These are phyloP conservation scores for Purpureocillium lavendulum DNA, from an alignment of 2,329 filamentous ascomycete species.

Conservation along the genomic window DNA sequence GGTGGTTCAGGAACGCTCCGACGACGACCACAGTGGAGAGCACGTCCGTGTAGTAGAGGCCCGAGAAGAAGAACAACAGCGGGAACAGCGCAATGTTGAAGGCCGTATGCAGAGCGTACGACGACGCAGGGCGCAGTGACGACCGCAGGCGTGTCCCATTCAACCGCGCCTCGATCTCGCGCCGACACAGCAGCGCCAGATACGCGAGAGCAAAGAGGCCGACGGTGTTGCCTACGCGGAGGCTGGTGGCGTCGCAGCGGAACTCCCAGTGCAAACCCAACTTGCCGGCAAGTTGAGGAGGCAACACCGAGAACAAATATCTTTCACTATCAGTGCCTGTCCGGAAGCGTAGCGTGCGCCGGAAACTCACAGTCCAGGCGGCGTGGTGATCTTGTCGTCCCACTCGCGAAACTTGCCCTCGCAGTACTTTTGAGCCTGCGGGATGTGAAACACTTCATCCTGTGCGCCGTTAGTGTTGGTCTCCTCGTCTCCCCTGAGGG, in stretches of 20 bases:
- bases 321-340: constrained; percentile 16
- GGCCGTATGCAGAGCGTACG: constrained; percentile 50
- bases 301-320: constrained; percentile 34
- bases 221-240: constrained; percentile 41
- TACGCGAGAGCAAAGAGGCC: constrained; percentile 29
- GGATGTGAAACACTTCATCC: constrained; percentile 86
- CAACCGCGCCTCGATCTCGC: constrained; percentile 37
- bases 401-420: constrained; percentile 64
- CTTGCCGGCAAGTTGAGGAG: constrained; percentile 13
- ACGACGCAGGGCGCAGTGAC: constrained; percentile 19
- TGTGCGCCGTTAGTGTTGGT: constrained; percentile 23
- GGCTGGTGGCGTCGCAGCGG: constrained; percentile 20
- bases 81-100: constrained; percentile 82
- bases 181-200: constrained; percentile 43
- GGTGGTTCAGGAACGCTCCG: constrained; percentile 53
- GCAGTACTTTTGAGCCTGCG: constrained; percentile 86
- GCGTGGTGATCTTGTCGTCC: constrained; percentile 97
- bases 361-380: constrained; percentile 64
- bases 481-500: too few species aligned
- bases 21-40: constrained; percentile 72
- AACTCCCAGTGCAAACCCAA: constrained; percentile 8
- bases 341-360: too few species aligned
- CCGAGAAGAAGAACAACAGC: constrained; percentile 91
- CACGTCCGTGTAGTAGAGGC: constrained; percentile 90
- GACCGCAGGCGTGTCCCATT: constrained; percentile 11